A percentile compares a stretch with the other conserved stretches of the same genome.
phyloP scores from a whole-genome alignment of 108 stramenopile genomes.

The Seminavis robusta region DNA sequence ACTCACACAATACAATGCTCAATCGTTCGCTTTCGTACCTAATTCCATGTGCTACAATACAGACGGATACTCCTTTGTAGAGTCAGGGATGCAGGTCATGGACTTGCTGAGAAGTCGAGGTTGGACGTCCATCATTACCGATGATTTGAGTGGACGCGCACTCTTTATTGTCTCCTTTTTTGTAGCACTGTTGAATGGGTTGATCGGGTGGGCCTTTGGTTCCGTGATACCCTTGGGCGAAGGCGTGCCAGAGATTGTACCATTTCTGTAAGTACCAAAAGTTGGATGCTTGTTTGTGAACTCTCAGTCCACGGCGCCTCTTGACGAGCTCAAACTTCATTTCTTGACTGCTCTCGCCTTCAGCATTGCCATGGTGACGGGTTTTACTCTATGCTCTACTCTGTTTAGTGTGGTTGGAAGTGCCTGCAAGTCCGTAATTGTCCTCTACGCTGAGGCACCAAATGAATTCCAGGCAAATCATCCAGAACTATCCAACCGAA shows the following conservation, averaged over 20 bases:
- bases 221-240: conserved; percentile 1
- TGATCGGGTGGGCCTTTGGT: conserved; percentile 27
- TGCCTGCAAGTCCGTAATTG: conserved; percentile 86
- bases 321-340: background rate
- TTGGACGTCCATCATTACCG: conserved; percentile 84
- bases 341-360: background rate
- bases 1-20: background rate
- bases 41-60: no score
- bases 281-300: background rate
- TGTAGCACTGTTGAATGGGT: conserved; percentile 49
- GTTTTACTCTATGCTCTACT: conserved; percentile 51
- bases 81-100: conserved; percentile 61
- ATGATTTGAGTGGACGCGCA: conserved; percentile 64
- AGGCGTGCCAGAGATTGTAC: conserved; percentile 2
- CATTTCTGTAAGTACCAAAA: no score
- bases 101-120: conserved; percentile 77
- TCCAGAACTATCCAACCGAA: conserved; percentile 69
- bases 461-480: conserved; percentile 78
- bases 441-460: conserved; percentile 85
- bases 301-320: conserved; percentile 5
- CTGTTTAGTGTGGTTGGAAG: conserved; percentile 65
- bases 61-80: conserved; percentile 64
- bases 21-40: background rate
- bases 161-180: conserved; percentile 56
- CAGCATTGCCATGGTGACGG: conserved; percentile 46